These are phyloP conservation scores for Hirschioporus abietinus DNA, from an alignment of 768 basidiomycete genomes.

Conservation along the genomic window DNA sequence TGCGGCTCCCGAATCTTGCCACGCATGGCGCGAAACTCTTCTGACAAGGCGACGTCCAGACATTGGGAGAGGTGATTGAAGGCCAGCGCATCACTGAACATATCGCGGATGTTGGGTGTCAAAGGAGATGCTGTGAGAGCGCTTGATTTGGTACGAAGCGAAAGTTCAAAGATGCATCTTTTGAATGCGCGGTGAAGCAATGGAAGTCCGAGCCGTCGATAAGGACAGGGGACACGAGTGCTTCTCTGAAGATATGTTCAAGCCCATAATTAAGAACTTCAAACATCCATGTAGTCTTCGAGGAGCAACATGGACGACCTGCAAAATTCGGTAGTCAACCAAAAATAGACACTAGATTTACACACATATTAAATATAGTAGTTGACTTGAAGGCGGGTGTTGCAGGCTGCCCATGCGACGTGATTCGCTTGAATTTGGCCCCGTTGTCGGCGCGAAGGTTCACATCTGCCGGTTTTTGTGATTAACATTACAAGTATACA, in stretches of 20 bases:
- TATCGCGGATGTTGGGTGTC: background rate
- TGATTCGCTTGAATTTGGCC: background rate
- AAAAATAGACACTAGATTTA: background rate
- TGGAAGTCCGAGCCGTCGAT: background rate
- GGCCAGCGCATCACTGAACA: background rate
- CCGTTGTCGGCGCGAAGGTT: background rate
- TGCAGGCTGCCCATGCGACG: background rate
- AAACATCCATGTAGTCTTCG: no score
- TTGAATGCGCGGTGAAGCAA: background rate
- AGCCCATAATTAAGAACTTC: background rate
- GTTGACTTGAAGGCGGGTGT: background rate
- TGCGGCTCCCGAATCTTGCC: background rate
- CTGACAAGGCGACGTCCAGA: background rate
- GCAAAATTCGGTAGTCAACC: background rate
- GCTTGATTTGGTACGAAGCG: background rate
- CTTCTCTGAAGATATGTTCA: background rate
- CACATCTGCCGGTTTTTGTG: background rate
- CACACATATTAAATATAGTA: background rate
- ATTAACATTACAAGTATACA: background rate
- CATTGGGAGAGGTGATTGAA: constrained; percentile 1
- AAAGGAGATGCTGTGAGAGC: background rate
- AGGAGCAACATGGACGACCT: background rate
- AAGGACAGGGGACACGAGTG: background rate
- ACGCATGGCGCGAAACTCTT: background rate
- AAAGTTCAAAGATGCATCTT: background rate